These are phyloP conservation scores for Dryadomyces quercus-mongolicae DNA, from an alignment of 2,329 filamentous ascomycete genomes.

Conservation along the genomic window DNA sequence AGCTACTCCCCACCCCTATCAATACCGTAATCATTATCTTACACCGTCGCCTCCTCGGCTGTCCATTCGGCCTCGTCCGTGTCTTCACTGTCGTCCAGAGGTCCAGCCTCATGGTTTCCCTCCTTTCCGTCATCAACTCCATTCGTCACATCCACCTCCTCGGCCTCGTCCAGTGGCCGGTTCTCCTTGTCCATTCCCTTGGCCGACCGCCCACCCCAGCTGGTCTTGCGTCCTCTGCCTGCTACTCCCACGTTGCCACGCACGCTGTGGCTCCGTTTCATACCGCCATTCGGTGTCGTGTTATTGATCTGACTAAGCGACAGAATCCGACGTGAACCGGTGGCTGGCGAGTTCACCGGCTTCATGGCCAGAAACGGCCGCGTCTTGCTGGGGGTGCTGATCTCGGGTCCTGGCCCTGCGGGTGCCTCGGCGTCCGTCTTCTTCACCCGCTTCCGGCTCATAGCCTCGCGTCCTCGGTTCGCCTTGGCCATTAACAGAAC, in stretches of 20 bases:
- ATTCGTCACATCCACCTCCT: constrained; percentile 26
- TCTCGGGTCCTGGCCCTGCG: too few species aligned
- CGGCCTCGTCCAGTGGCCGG: constrained; percentile 19
- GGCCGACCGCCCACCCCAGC: constrained; percentile 45
- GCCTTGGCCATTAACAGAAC: constrained; percentile 71
- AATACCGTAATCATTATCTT: constrained; percentile 2
- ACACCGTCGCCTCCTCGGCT: constrained; percentile 14
- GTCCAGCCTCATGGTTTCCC: background rate
- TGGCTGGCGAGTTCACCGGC: too few species aligned
- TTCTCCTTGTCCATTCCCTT: constrained; percentile 30
- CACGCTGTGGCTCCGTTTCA: constrained; percentile 71
- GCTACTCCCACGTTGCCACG: constrained; percentile 35
- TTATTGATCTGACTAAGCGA: constrained; percentile 83
- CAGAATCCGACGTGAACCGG: constrained; percentile 56
- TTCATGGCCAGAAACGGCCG: constrained; percentile 8
- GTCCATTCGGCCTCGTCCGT: background rate
- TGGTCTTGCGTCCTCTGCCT: constrained; percentile 48
- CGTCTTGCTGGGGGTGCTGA: constrained; percentile 33
- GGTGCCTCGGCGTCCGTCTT: constrained; percentile 13
- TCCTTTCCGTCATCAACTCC: constrained; percentile 8
- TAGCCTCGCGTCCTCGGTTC: constrained; percentile 37
- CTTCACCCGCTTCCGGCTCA: constrained; percentile 42
- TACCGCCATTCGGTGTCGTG: constrained; percentile 50
- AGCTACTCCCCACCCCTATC: too few species aligned
- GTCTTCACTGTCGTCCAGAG: too few species aligned